Conservation (phyloP, 2,329 filamentous ascomycete genomes). For the Zymoseptoria tritici region DNA sequence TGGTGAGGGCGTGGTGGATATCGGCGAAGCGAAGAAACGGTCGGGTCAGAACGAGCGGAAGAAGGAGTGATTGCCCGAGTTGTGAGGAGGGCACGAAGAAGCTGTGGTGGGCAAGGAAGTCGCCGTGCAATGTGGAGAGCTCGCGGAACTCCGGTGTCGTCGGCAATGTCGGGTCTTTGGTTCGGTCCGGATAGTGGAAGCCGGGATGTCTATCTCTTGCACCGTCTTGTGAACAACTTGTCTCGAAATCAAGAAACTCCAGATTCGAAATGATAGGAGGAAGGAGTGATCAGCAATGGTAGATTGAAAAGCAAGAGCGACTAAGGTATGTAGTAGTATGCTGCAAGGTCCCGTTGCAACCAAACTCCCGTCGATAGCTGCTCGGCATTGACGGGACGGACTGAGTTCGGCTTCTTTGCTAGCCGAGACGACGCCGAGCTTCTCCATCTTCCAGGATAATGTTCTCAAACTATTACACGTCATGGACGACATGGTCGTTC, state of each 20-base stretch:
- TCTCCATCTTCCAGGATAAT: too few relatives aligned
- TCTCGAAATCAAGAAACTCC: not conserved
- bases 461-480: too few relatives aligned
- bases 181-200: not conserved
- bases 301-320: not conserved
- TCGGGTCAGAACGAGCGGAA: not conserved
- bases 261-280: not conserved
- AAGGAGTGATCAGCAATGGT: not conserved
- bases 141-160: not conserved
- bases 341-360: not conserved
- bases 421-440: too few relatives aligned
- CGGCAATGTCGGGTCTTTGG: not conserved
- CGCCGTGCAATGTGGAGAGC: not conserved
- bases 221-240: not conserved
- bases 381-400: not conserved
- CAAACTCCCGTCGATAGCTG: not conserved
- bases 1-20: not conserved
- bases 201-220: not conserved
- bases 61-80: not conserved
- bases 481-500: too few relatives aligned
- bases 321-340: not conserved
- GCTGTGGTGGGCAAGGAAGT: not conserved
- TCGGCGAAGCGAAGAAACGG: not conserved
- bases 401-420: too few relatives aligned
- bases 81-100: not conserved